phyloP scores from a whole-genome alignment of 2,329 filamentous ascomycete genomes.

The Myriosclerotinia scirpicola region DNA sequence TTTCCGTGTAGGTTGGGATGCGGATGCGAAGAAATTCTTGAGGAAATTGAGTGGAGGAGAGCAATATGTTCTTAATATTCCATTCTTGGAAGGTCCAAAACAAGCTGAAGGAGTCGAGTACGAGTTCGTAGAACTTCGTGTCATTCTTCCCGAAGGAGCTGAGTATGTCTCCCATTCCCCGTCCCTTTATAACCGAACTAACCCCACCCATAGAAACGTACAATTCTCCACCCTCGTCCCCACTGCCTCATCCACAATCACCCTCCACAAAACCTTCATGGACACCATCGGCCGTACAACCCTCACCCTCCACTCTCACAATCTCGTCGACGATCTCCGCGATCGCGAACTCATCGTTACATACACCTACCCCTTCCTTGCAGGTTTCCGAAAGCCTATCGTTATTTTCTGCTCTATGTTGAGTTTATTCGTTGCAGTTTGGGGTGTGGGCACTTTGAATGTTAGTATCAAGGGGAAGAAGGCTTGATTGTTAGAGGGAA shows the following conservation, averaged over 20 bases:
- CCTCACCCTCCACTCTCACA: constrained; percentile 76
- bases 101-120: constrained; percentile 84
- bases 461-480: constrained; percentile 37
- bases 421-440: constrained; percentile 71
- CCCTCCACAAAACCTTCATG: constrained; percentile 83
- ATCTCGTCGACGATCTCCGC: constrained; percentile 86
- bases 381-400: constrained; percentile 81
- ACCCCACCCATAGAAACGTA: constrained; percentile 61
- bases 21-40: constrained; percentile 74
- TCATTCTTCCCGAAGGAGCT: constrained; percentile 89
- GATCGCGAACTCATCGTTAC: constrained; percentile 81
- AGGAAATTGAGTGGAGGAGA: constrained; percentile 61
- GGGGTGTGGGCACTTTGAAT: constrained; percentile 60
- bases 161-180: constrained; percentile 60
- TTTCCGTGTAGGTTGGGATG: constrained; percentile 96
- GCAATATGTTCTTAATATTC: constrained; percentile 83
- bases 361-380: constrained; percentile 78
- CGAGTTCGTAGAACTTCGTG: constrained; percentile 72
- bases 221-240: constrained; percentile 75
- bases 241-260: constrained; percentile 57
- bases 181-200: constrained; percentile 46
- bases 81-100: constrained; percentile 90
- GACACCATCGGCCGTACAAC: constrained; percentile 88
- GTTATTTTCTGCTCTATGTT: constrained; percentile 74
- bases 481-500: not conserved